Percentiles rank a stretch among this genome's conserved stretches.
phyloP scores from a whole-genome alignment of 2,329 filamentous ascomycete genomes.

The Pseudohalonectria lignicola region DNA sequence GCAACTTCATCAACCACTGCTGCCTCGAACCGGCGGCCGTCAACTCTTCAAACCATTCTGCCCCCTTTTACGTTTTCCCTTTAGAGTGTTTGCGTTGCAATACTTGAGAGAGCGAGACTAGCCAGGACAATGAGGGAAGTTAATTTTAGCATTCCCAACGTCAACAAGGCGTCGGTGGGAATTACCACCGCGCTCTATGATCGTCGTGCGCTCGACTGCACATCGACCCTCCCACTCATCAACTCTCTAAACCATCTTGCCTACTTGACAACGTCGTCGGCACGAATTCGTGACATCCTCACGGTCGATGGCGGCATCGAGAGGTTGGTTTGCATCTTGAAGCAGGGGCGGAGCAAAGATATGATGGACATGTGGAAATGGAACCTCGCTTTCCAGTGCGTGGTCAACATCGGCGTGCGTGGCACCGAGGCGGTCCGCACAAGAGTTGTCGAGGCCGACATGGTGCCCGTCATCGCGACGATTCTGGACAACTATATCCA shows the following conservation, averaged over 20 bases:
- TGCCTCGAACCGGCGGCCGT: too few relatives aligned
- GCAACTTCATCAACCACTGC: too few relatives aligned
- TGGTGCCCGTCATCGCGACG: constrained; percentile 97
- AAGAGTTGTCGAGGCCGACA: constrained; percentile 93
- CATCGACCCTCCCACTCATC: constrained; percentile 91
- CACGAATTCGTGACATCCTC: constrained; percentile 92
- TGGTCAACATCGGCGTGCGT: constrained; percentile 95
- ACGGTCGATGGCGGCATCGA: constrained; percentile 98
- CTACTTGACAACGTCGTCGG: constrained; percentile 95
- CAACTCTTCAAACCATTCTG: too few relatives aligned
- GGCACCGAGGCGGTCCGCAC: constrained; percentile 92
- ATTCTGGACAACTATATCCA: constrained; percentile 98
- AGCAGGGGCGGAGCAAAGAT: constrained; percentile 92
- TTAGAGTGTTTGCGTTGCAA: too few relatives aligned
- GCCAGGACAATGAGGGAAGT: constrained; percentile 83
- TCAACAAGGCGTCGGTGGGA: constrained; percentile 92
- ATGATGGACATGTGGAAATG: constrained; percentile 99
- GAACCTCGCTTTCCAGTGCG: constrained; percentile 98
- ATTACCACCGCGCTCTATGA: constrained; percentile 98
- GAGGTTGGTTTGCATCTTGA: constrained; percentile 90
- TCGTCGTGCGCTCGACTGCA: constrained; percentile 93
- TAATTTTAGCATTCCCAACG: constrained; percentile 98
- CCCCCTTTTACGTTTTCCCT: too few relatives aligned
- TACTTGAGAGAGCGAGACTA: background rate
- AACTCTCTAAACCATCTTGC: constrained; percentile 98